These are phyloP conservation scores for Coprinopsis sp. DNA, from an alignment of 768 basidiomycete genomes.

Conservation along the genomic window DNA sequence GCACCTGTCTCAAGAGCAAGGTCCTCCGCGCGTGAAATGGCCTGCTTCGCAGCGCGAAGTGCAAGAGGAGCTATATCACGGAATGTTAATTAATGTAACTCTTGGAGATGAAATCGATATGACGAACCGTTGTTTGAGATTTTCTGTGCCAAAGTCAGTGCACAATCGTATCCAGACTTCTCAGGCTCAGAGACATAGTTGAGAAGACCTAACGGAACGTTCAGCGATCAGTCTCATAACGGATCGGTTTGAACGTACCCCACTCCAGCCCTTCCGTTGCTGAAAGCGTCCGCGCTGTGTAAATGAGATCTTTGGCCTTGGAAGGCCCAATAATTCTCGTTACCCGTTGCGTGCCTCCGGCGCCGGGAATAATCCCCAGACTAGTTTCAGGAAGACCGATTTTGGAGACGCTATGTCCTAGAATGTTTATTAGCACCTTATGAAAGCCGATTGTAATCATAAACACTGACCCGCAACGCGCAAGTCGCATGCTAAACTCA, in stretches of 20 bases:
- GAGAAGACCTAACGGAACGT: constrained; percentile 57
- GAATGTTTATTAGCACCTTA: background rate
- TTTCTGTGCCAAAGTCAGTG: constrained; percentile 61
- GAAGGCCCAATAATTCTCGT: constrained; percentile 73
- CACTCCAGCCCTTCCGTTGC: constrained; percentile 66
- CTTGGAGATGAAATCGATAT: background rate
- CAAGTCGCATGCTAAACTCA: constrained; percentile 85
- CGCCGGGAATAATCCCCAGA: constrained; percentile 84
- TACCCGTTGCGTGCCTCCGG: constrained; percentile 83
- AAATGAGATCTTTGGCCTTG: constrained; percentile 83
- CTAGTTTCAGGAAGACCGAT: constrained; percentile 82
- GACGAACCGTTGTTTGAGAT: constrained; percentile 64
- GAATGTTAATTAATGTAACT: constrained; percentile 1
- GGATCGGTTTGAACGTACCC: constrained; percentile 39
- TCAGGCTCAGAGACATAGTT: constrained; percentile 71
- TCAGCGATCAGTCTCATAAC: constrained; percentile 11
- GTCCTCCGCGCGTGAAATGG: constrained; percentile 76
- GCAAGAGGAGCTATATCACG: constrained; percentile 68
- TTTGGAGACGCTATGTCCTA: constrained; percentile 68
- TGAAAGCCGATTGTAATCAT: background rate
- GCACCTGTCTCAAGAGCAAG: constrained; percentile 72
- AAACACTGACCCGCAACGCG: constrained; percentile 71
- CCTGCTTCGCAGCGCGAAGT: constrained; percentile 82
- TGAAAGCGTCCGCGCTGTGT: constrained; percentile 66
- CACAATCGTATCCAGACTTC: constrained; percentile 60